Conservation (phyloP, 768 basidiomycete species). For the Boletus pseudopeckii region DNA sequence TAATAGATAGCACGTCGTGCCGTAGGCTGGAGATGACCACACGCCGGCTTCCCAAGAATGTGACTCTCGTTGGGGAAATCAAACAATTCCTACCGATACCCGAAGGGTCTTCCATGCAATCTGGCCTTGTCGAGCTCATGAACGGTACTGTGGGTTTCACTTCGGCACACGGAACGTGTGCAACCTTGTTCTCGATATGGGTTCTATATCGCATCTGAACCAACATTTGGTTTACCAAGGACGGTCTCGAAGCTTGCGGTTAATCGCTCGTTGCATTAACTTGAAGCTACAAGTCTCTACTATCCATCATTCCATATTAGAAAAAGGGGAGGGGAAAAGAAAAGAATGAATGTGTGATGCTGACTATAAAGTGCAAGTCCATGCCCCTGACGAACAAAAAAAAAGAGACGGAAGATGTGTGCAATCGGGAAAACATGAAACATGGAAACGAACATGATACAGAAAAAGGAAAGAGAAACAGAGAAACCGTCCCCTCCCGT, state of each 20-base stretch:
- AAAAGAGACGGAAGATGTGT: not conserved
- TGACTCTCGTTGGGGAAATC: conserved; percentile 14
- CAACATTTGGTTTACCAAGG: too few relatives aligned
- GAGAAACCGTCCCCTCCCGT: not conserved
- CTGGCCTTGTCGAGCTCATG: conserved; percentile 12
- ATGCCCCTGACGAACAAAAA: not conserved
- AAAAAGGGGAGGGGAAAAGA: too few relatives aligned
- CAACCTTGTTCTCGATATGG: too few relatives aligned
- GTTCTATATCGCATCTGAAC: too few relatives aligned
- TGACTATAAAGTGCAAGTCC: not conserved
- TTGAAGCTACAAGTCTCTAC: too few relatives aligned
- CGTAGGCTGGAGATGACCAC: not conserved
- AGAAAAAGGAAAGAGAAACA: not conserved
- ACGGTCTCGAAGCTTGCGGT: too few relatives aligned
- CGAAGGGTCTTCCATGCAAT: conserved; percentile 9
- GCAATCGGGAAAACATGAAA: not conserved
- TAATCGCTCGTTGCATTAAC: too few relatives aligned
- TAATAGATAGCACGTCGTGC: not conserved
- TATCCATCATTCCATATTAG: not conserved
- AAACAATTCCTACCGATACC: conserved; percentile 3
- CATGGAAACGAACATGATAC: not conserved
- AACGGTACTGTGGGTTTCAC: conserved; percentile 10
- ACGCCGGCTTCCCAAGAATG: conserved; percentile 9
- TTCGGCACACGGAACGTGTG: too few relatives aligned
- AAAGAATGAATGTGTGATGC: not conserved